These are phyloP conservation scores for Antitrichia curtipendula DNA, from an alignment of 225 moss, liverwort and hornwort genomes.

Conservation along the genomic window DNA sequence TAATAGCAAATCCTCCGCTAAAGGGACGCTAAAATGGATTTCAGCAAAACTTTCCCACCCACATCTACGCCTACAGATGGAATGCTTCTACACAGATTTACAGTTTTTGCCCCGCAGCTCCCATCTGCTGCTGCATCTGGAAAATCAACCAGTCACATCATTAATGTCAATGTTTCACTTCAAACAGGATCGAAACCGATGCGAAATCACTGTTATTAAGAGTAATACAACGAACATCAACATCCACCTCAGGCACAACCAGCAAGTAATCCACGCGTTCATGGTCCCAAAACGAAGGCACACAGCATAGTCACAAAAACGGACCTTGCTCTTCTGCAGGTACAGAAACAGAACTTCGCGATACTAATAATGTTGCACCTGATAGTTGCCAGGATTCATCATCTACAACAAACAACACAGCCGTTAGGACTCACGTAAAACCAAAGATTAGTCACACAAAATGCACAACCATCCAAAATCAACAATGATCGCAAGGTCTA, in stretches of 20 bases:
- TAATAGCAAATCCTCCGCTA: background rate
- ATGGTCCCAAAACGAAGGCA: background rate
- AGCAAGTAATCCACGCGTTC: background rate
- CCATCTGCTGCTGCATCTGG: constrained; percentile 50
- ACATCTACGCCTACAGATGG: constrained; percentile 12
- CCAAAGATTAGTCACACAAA: background rate
- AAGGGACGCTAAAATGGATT: background rate
- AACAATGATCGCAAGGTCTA: background rate
- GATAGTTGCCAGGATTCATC: constrained; percentile 66
- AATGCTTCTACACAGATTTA: constrained; percentile 55
- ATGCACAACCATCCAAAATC: background rate
- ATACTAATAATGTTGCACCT: constrained; percentile 50
- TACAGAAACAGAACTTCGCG: background rate
- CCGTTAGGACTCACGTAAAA: background rate
- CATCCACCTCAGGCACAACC: background rate
- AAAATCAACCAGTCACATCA: background rate
- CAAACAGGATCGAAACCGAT: background rate
- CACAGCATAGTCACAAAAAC: background rate
- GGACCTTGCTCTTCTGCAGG: constrained; percentile 16
- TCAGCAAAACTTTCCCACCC: background rate
- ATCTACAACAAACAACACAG: constrained; percentile 29
- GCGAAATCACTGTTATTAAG: background rate
- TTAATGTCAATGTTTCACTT: background rate
- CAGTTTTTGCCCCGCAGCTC: constrained; percentile 52
- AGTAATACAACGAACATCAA: no score